These are phyloP conservation scores for Tetrahymena thermophila DNA, from an alignment of 73 alveolate species.

Conservation along the genomic window DNA sequence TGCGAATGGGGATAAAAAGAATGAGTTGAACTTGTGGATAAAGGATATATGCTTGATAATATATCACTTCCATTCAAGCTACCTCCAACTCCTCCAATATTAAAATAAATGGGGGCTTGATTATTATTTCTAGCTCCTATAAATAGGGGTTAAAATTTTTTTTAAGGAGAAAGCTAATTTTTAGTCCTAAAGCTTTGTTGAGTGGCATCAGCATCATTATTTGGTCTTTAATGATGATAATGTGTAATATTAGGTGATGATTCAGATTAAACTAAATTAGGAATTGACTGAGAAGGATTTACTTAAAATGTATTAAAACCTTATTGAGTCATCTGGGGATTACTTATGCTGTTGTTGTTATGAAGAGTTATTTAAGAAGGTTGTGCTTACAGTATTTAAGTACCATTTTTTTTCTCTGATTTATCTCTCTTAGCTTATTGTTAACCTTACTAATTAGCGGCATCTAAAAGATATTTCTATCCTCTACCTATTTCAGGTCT, in stretches of 20 bases:
- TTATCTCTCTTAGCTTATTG: background rate
- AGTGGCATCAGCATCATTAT: background rate
- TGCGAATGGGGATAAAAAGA: background rate
- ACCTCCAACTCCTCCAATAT: background rate
- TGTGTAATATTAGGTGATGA: background rate
- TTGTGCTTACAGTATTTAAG: background rate
- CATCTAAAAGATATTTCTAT: background rate
- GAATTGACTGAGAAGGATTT: background rate
- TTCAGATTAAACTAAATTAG: background rate
- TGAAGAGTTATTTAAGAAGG: background rate
- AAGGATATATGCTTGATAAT: background rate
- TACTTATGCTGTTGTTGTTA: background rate
- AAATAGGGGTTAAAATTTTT: background rate
- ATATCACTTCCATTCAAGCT: background rate
- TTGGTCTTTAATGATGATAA: background rate
- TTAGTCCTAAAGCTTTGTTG: background rate
- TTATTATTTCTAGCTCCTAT: background rate
- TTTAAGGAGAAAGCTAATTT: background rate
- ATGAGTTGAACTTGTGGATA: background rate
- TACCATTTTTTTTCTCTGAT: background rate
- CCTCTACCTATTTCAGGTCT: background rate
- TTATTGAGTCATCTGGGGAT: background rate
- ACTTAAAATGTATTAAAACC: background rate
- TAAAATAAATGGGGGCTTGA: background rate
- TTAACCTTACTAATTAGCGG: background rate